phyloP scores from a whole-genome alignment of 2,329 filamentous ascomycete genomes.

The Huntiella savannae region DNA sequence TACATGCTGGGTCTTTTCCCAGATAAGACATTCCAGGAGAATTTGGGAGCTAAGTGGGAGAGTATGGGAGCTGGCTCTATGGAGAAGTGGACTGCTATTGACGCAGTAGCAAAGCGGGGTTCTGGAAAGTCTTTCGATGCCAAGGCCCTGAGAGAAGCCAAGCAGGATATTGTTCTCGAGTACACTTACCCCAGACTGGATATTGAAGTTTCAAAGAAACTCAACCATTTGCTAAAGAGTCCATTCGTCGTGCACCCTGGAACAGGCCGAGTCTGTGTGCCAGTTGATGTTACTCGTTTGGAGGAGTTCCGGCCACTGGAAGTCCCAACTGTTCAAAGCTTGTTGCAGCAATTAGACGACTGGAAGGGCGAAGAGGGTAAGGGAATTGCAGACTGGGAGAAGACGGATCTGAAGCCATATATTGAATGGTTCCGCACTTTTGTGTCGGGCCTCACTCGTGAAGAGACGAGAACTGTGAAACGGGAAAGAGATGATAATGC shows the following conservation, averaged over 20 bases:
- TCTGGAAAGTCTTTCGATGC: constrained; percentile 53
- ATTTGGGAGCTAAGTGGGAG: constrained; percentile 79
- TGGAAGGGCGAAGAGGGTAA: constrained; percentile 37
- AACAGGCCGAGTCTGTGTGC: constrained; percentile 86
- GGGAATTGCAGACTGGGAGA: constrained; percentile 70
- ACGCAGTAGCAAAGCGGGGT: constrained; percentile 60
- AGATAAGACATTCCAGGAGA: constrained; percentile 56
- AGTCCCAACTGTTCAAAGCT: constrained; percentile 73
- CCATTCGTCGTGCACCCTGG: constrained; percentile 94
- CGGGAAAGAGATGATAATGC: constrained; percentile 31
- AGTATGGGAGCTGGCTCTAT: constrained; percentile 55
- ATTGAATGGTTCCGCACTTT: constrained; percentile 77
- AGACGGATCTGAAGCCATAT: constrained; percentile 85
- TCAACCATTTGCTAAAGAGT: constrained; percentile 93
- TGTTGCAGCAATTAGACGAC: constrained; percentile 70
- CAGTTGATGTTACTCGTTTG: constrained; percentile 57
- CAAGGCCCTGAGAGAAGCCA: constrained; percentile 61
- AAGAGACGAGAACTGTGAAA: constrained; percentile 41
- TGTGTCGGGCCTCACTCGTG: constrained; percentile 59
- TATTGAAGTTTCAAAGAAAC: constrained; percentile 91
- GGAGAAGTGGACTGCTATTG: constrained; percentile 88
- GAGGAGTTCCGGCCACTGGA: constrained; percentile 71
- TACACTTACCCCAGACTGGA: constrained; percentile 96
- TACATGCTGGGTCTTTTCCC: constrained; percentile 72
- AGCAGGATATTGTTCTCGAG: constrained; percentile 89